phyloP scores from a whole-genome alignment of 2,329 filamentous ascomycete genomes.

The Monilinia polystroma region DNA sequence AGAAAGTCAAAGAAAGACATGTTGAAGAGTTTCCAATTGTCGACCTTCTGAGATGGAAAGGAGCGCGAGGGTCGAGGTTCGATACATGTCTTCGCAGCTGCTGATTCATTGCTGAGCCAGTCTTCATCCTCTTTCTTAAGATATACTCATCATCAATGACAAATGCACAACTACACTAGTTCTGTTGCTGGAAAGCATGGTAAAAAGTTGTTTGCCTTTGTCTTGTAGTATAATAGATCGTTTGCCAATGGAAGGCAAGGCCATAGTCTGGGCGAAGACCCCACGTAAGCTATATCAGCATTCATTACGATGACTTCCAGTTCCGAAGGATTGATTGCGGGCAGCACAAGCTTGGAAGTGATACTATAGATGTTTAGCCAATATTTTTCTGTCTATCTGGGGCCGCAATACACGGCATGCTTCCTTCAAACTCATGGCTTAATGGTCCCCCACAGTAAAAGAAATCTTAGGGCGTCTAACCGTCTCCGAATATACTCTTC shows the following conservation, averaged over 20 bases:
- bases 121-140: too few species aligned
- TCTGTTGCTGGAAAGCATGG: slow-evolving; percentile 2
- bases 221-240: neutral
- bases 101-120: slow-evolving; percentile 1
- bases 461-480: too few species aligned
- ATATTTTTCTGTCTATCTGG: neutral
- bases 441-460: neutral
- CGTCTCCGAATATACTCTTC: neutral
- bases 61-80: neutral
- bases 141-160: neutral
- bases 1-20: too few species aligned
- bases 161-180: neutral
- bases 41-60: too few species aligned
- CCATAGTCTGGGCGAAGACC: too few species aligned
- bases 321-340: too few species aligned
- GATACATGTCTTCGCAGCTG: slow-evolving; percentile 4
- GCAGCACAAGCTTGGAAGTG: too few species aligned
- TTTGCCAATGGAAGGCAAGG: neutral
- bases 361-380: neutral
- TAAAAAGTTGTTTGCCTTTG: neutral
- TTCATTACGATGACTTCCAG: too few species aligned
- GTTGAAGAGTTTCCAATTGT: too few species aligned
- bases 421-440: neutral
- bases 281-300: too few species aligned
- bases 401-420: neutral